phyloP scores from a whole-genome alignment of 495 filamentous ascomycete species.

The Entonaema liquescens region DNA sequence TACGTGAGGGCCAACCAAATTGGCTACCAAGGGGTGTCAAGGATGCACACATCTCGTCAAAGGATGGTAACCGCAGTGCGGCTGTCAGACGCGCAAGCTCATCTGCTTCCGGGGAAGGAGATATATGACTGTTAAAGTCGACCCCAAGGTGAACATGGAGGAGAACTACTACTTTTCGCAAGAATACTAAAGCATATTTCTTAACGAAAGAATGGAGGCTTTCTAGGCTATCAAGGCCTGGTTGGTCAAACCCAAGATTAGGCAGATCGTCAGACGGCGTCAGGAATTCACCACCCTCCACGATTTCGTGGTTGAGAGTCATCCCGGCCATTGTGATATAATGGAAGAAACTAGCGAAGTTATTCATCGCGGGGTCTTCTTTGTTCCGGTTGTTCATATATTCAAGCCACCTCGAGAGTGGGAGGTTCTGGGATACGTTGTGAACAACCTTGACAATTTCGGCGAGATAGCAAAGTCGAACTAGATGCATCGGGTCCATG shows the following conservation, averaged over 20 bases:
- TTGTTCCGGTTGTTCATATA: constrained; percentile 45
- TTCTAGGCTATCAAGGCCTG: constrained; percentile 52
- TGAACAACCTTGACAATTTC: constrained; percentile 84
- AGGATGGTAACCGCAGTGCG: constrained; percentile 74
- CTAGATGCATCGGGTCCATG: constrained; percentile 80
- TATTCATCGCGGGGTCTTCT: constrained; percentile 51
- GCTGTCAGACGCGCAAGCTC: constrained; percentile 86
- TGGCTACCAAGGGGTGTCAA: constrained; percentile 53
- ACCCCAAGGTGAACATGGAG: constrained; percentile 89
- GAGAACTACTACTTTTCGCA: constrained; percentile 85
- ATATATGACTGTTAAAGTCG: constrained; percentile 80
- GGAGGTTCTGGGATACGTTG: constrained; percentile 57
- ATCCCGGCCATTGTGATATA: constrained; percentile 47
- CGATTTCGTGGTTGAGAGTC: constrained; percentile 21
- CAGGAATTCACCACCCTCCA: not conserved
- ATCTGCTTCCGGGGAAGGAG: constrained; percentile 68
- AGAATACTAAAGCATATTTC: constrained; percentile 87
- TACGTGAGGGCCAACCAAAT: constrained; percentile 52
- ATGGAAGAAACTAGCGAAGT: constrained; percentile 56
- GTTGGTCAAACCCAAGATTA: constrained; percentile 55
- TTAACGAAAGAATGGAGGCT: constrained; percentile 61
- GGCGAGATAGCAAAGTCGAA: constrained; percentile 89
- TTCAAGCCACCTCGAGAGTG: constrained; percentile 50
- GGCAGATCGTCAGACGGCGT: constrained; percentile 10
- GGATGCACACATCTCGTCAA: constrained; percentile 77